Evolutionary conservation across 2,329 filamentous ascomycete genomes (phyloP).

Genomic region (Endocalyx cinctus): DNA sequence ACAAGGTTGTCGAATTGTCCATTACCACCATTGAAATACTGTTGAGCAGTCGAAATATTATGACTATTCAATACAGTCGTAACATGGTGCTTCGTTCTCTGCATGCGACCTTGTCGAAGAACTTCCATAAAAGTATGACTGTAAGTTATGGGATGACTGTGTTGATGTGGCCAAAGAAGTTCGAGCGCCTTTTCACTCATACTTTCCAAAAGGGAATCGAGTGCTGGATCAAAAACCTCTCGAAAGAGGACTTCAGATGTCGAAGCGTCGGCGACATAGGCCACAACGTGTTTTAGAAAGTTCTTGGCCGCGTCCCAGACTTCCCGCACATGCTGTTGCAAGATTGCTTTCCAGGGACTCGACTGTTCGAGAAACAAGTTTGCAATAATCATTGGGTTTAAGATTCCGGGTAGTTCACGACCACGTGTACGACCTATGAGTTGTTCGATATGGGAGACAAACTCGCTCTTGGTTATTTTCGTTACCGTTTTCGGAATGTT

Average conservation of each 20-base stretch:
- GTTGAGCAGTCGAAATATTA: conserved; percentile 1
- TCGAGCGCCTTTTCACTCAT: conserved; percentile 37
- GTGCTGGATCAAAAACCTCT: conserved; percentile 33
- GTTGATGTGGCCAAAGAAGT: conserved; percentile 40
- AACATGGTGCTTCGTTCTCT: too few species aligned
- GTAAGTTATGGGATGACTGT: conserved; percentile 48
- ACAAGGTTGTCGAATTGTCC: conserved; percentile 17
- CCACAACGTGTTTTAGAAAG: conserved; percentile 43
- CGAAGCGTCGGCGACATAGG: conserved; percentile 32
- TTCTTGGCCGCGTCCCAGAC: conserved; percentile 40
- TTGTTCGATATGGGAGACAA: conserved; percentile 33
- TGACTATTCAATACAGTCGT: too few species aligned
- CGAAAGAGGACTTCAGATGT: conserved; percentile 32
- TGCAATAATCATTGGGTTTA: conserved; percentile 53
- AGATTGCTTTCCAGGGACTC: conserved; percentile 46
- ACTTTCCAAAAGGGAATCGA: conserved; percentile 29
- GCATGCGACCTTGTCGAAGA: too few species aligned
- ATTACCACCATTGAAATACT: background rate
- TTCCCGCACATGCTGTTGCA: conserved; percentile 42
- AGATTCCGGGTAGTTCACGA: conserved; percentile 56
- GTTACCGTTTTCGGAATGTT: conserved; percentile 14
- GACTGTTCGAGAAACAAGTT: conserved; percentile 59
- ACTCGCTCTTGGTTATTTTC: conserved; percentile 31
- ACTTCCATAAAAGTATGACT: conserved; percentile 47
- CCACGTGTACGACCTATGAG: conserved; percentile 41